phyloP scores from a whole-genome alignment of 768 basidiomycete species.

The Rhodotorula taiwanensis region DNA sequence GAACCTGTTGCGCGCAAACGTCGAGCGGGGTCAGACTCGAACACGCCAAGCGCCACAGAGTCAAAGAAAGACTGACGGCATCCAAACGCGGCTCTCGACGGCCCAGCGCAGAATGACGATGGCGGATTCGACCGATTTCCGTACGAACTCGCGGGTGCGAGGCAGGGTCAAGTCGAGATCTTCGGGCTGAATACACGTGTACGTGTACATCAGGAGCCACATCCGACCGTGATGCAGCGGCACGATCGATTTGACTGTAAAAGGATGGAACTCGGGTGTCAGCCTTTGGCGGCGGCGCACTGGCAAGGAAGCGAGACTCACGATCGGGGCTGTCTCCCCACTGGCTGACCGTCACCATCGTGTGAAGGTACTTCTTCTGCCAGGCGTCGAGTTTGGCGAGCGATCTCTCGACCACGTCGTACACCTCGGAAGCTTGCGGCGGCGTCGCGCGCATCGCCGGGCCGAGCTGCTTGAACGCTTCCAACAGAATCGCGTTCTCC shows the following conservation, averaged over 20 bases:
- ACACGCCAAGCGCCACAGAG: neutral
- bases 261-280: neutral
- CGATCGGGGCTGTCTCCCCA: conserved; percentile 23
- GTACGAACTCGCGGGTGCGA: conserved; percentile 15
- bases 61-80: conserved; percentile 27
- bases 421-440: neutral
- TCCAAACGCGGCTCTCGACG: conserved; percentile 34
- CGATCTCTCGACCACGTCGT: conserved; percentile 1
- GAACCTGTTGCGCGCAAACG: conserved; percentile 1
- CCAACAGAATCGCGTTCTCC: conserved; percentile 12
- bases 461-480: conserved; percentile 17
- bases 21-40: neutral
- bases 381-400: conserved; percentile 13
- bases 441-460: neutral
- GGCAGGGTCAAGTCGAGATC: conserved; percentile 14
- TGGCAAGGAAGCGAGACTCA: neutral
- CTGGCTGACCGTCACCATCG: conserved; percentile 11
- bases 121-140: conserved; percentile 19
- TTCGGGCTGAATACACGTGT: conserved; percentile 8
- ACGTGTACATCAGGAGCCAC: conserved; percentile 26
- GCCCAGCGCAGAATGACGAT: conserved; percentile 29
- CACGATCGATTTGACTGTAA: conserved; percentile 25
- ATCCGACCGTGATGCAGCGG: conserved; percentile 27
- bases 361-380: neutral
- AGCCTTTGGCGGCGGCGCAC: neutral